Percentiles rank a stretch among this genome's conserved stretches.
phyloP scores from a whole-genome alignment of 2,329 filamentous ascomycete genomes.

The Bipolaris bicolor region DNA sequence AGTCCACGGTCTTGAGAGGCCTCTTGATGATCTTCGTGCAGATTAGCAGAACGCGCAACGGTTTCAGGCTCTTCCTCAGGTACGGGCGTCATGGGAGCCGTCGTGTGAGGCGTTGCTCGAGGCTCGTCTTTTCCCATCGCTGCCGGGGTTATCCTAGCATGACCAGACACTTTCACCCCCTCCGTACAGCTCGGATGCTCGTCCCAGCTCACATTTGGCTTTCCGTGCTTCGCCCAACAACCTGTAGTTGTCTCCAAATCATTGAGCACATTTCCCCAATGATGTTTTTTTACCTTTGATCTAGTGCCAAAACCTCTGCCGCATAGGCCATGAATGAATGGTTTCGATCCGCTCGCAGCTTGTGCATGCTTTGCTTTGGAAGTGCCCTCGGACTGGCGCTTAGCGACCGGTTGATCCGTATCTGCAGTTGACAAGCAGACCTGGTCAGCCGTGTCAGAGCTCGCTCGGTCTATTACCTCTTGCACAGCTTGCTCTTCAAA shows the following conservation, averaged over 20 bases:
- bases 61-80: constrained; percentile 20
- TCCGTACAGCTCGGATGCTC: constrained; percentile 38
- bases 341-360: constrained; percentile 1
- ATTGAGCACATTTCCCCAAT: constrained; percentile 37
- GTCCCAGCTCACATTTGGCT: constrained; percentile 40
- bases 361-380: not conserved
- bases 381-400: not conserved
- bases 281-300: constrained; percentile 42
- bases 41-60: constrained; percentile 12
- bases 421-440: not conserved
- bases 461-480: not conserved
- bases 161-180: not conserved
- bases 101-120: constrained; percentile 12
- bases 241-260: constrained; percentile 36
- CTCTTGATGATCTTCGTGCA: not conserved
- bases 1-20: not conserved
- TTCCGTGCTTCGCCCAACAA: constrained; percentile 42
- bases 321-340: constrained; percentile 39
- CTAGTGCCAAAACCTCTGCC: constrained; percentile 34
- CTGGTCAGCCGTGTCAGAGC: not conserved
- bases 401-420: not conserved
- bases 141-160: not conserved
- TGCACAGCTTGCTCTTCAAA: not conserved
- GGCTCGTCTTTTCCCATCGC: not conserved
- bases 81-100: constrained; percentile 25